These are phyloP conservation scores for Psilocybe tampanensis DNA, from an alignment of 768 basidiomycete species.

Conservation along the genomic window DNA sequence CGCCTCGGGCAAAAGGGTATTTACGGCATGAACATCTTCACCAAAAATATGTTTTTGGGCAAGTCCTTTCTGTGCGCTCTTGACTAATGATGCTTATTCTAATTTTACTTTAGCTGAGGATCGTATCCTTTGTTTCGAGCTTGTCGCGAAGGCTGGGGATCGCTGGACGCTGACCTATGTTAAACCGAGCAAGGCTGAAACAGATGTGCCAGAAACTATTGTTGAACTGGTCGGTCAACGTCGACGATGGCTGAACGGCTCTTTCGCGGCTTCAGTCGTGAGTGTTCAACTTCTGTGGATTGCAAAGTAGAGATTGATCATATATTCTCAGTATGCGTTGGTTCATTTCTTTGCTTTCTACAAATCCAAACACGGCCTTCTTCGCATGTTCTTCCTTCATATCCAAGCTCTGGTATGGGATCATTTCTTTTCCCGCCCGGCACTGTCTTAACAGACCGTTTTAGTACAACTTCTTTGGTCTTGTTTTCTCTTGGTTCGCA, in stretches of 20 bases:
- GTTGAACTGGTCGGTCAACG: conserved; percentile 93
- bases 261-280: conserved; percentile 90
- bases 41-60: conserved; percentile 77
- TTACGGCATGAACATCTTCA: conserved; percentile 96
- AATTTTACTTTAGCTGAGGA: conserved; percentile 65
- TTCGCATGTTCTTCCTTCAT: conserved; percentile 97
- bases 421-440: conserved; percentile 14
- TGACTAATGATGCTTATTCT: not conserved
- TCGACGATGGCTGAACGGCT: conserved; percentile 96
- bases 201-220: conserved; percentile 94
- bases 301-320: conserved; percentile 1
- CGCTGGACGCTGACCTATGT: conserved; percentile 89
- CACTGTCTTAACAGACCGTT: not conserved
- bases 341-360: conserved; percentile 93
- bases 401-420: conserved; percentile 79
- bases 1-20: conserved; percentile 93
- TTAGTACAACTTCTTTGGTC: conserved; percentile 82
- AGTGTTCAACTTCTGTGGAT: conserved; percentile 29
- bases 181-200: conserved; percentile 95
- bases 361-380: conserved; percentile 80
- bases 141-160: conserved; percentile 88
- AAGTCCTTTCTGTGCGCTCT: conserved; percentile 6
- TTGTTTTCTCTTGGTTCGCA: conserved; percentile 93
- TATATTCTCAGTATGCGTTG: conserved; percentile 71
- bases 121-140: conserved; percentile 96